Base-by-base conservation (phyloP, 75 land plant genomes). In the Cunninghamia lanceolata region DNA sequence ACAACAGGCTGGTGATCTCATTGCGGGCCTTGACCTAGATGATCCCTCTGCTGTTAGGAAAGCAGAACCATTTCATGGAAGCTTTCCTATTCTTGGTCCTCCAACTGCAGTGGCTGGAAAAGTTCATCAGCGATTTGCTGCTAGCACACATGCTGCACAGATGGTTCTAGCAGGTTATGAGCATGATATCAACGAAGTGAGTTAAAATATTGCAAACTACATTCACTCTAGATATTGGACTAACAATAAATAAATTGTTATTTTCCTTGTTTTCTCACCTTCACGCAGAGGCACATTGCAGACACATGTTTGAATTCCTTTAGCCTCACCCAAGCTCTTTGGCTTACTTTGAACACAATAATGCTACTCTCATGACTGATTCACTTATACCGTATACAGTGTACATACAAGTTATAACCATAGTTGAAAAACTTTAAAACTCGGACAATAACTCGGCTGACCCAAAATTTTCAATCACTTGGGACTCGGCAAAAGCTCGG, bases 11-110 rank as follows among this genome's bases (percentile, higher is more conserved):
- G 99, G 99, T 84, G 97, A 98, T 85, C 91, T 98, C 34, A 95
- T 98, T 78, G 99, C 97, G 63, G 93, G 90, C 38, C 96, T 98
- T 85, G 99, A 98, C 85, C 88, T 98, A 16, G 99, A 98, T 85
- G 99, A 98, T 87, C 96, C 97, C 71, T 95, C 99, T n/a, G 97
- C 99, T 83, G 99, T 98, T 73, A 93, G 96, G 81, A 98, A 95
- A 91, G 99, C 99, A 79, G 96, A 96, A 82, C 99, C 99, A 39
- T 98, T 95, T 84, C 85, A 89, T 79, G 99, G 94, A 11, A 87
- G 93, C 82, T 98, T 98, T 85, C 99, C 99, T 35, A 76, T 91
- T 28, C 86, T 98, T 42, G 99, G 96, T 38, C 91, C 92, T 86
- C 99, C 99, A 45, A 96, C 98, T 68, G 95, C 99, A 79, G 94